Percentiles rank a stretch among this genome's conserved stretches.
Evolutionary conservation across 2,329 filamentous ascomycete genomes (phyloP).

Genomic region (Diaporthe capsici): DNA sequence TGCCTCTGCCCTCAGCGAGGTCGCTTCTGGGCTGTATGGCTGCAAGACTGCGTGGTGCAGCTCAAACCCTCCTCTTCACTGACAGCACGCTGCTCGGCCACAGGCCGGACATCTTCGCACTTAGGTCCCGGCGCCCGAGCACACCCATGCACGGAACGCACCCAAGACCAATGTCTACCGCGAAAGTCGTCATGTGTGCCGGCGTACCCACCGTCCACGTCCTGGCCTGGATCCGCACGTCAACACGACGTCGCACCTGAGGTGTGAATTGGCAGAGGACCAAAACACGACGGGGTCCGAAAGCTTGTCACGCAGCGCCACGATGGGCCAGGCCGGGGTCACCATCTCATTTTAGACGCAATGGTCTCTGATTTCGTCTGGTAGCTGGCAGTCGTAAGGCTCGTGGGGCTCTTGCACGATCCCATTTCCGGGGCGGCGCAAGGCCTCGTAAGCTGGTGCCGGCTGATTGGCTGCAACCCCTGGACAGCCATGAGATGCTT

Average conservation of each 20-base stretch:
- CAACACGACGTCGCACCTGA: conserved; percentile 14
- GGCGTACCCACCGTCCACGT: not conserved
- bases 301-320: conserved; percentile 24
- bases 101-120: not conserved
- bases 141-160: not conserved
- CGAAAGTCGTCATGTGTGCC: not conserved
- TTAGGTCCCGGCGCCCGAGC: not conserved
- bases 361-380: conserved; percentile 6
- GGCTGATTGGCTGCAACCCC: conserved; percentile 46
- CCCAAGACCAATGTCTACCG: conserved; percentile 8
- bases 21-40: not conserved
- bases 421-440: conserved; percentile 41
- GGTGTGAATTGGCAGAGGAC: not conserved
- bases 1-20: not conserved
- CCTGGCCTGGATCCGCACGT: not conserved
- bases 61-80: not conserved
- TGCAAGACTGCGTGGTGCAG: not conserved
- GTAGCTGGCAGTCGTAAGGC: conserved; percentile 24
- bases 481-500: conserved; percentile 37
- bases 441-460: conserved; percentile 51
- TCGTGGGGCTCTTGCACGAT: conserved; percentile 34
- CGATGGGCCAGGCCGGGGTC: conserved; percentile 1
- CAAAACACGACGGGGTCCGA: conserved; percentile 1
- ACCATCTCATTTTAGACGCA: conserved; percentile 7
- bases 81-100: not conserved